Evolutionary conservation across 2,329 filamentous ascomycete genomes (phyloP), one percentile per base, ranked within the genome.

Genomic region (Cladorrhinum sp.): DNA sequence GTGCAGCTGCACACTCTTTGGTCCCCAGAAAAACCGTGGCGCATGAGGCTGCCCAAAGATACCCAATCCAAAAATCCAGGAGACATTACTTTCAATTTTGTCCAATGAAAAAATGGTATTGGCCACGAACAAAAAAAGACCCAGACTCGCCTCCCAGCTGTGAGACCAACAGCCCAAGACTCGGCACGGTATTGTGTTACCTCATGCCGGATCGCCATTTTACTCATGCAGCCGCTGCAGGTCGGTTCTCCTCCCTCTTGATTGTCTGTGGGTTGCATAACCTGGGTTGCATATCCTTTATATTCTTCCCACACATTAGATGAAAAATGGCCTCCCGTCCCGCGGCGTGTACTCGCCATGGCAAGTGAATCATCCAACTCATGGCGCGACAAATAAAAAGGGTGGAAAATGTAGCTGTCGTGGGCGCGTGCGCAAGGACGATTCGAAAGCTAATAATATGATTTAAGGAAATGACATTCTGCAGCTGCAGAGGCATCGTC

Each of bases 221-320:
- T 9, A 45, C 41, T 62, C 57, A 60, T 63, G 61, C 61, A 63
- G 61, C 57, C 29, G 55, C 57, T 62, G 60, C 58, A 62, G 53
- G 61, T 58, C 61, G 61, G 55, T 60, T 63, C 58, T 45, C 41
- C 41, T n/a, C 27, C 50, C 49, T 50, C 49, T 58, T 49, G n/a
- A 51, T 53, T 20, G 27, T 60, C 58, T 50, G 45, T 50, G 57
- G 36, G 38, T 23, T 41, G 36, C 36, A 41, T 41, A 41, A 12
- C n/a, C n/a, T 50, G 57, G 36, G 38, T 23, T 41, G 36, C 36
- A 41, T 41, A 41, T 45, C 41, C n/a, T 22, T 4, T 45, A 13
- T 45, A 4, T 7, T 45, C 10, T 20, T 45, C 20, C 2, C 41
- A 45, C 41, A 45, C 41, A 18, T 45, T 7, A 20, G 41, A 45